These are phyloP conservation scores for Isabelozyma heimii DNA, from an alignment of 805 yeast species.

Conservation along the genomic window DNA sequence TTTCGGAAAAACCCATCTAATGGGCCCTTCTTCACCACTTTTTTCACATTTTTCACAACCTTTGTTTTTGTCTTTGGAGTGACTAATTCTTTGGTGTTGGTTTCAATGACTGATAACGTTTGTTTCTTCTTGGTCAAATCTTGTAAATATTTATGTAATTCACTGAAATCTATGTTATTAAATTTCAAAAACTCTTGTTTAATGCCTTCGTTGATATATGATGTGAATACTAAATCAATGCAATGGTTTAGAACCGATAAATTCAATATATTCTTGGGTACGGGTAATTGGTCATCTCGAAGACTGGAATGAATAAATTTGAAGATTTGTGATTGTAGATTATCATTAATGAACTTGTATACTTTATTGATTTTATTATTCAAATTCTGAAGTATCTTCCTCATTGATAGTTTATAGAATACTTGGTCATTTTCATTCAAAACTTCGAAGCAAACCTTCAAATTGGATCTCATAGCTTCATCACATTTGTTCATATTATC, in stretches of 20 bases:
- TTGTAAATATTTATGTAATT: constrained; percentile 14
- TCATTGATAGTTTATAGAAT: constrained; percentile 40
- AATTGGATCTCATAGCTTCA: constrained; percentile 13
- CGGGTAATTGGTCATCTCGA: constrained; percentile 10
- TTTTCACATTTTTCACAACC: constrained; percentile 29
- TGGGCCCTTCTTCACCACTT: constrained; percentile 62
- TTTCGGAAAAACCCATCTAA: constrained; percentile 65
- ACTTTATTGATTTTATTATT: constrained; percentile 36
- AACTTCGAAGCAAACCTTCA: constrained; percentile 28
- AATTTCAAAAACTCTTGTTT: constrained; percentile 15
- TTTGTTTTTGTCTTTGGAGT: constrained; percentile 18
- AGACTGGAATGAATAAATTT: constrained; percentile 12
- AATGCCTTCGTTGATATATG: constrained; percentile 34
- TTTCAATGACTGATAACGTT: constrained; percentile 22
- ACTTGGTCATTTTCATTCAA: constrained; percentile 30
- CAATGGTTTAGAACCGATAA: constrained; percentile 39
- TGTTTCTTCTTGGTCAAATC: constrained; percentile 15
- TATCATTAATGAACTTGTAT: constrained; percentile 8
- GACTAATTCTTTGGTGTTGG: constrained; percentile 20
- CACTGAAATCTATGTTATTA: constrained; percentile 17
- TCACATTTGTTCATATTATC: constrained; percentile 24
- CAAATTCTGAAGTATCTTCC: constrained; percentile 37
- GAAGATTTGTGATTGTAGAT: constrained; percentile 12
- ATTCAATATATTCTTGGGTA: constrained; percentile 32
- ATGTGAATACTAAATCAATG: constrained; percentile 45